Evolutionary conservation across 805 yeast genomes (phyloP).

Genomic region (Ogataea pilisensis): DNA sequence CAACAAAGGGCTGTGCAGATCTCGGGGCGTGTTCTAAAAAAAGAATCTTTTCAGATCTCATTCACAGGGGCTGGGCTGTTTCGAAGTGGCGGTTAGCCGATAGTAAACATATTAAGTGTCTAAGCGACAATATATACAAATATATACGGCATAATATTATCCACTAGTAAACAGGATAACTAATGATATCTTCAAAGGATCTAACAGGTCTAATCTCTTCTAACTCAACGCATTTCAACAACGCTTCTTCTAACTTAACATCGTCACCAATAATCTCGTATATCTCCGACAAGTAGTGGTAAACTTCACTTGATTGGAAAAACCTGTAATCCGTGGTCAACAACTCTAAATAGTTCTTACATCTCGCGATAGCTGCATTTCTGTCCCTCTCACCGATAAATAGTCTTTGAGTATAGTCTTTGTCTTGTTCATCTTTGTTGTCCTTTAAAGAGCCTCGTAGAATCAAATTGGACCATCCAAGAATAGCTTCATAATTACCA

Average conservation of each 20-base stretch:
- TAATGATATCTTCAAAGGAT: conserved; percentile 12
- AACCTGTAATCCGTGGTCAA: conserved; percentile 39
- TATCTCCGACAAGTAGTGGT: conserved; percentile 63
- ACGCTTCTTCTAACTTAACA: conserved; percentile 40
- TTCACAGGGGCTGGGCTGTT: no score
- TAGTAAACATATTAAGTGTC: no score
- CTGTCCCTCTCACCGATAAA: conserved; percentile 55
- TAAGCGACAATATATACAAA: no score
- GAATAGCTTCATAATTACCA: conserved; percentile 46
- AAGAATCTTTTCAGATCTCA: no score
- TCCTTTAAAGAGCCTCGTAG: conserved; percentile 34
- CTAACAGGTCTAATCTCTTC: conserved; percentile 60
- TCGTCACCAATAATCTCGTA: conserved; percentile 58
- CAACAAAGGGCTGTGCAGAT: no score
- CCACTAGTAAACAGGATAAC: no score
- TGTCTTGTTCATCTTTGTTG: no score
- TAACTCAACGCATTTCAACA: conserved; percentile 62
- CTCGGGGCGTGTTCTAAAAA: no score
- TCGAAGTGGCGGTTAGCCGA: no score
- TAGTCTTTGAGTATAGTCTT: conserved; percentile 21
- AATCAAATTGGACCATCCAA: conserved; percentile 52
- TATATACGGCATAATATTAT: no score
- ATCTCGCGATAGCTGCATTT: conserved; percentile 56
- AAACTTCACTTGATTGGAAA: conserved; percentile 49
- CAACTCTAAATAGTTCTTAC: conserved; percentile 43